Percentiles rank a stretch among this genome's conserved stretches.
Evolutionary conservation across 225 moss, liverwort and hornwort species (phyloP).

Genomic region (Marchantia paleacea): DNA sequence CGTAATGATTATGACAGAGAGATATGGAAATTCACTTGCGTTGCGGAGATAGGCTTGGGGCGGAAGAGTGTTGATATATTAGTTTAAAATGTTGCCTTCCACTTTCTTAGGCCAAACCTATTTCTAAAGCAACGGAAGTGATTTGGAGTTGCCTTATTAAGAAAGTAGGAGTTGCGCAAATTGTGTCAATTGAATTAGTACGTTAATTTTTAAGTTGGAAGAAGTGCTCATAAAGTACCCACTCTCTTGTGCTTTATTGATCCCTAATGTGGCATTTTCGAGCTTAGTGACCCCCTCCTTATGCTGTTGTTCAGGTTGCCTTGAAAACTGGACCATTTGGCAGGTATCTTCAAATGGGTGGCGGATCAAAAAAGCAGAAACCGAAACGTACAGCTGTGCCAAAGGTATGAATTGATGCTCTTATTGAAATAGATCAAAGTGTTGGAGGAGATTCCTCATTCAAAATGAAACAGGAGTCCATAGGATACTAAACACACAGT

Average conservation of each 20-base stretch:
- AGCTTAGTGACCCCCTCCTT: neutral
- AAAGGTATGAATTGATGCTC: constrained; percentile 44
- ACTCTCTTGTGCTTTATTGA: neutral
- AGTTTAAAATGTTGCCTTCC: too few relatives aligned
- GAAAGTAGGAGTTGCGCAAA: too few relatives aligned
- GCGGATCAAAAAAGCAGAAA: constrained; percentile 68
- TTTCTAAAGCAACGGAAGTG: too few relatives aligned
- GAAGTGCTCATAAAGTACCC: neutral
- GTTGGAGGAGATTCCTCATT: neutral
- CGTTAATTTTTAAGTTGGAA: neutral
- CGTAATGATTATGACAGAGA: neutral
- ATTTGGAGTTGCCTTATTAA: neutral
- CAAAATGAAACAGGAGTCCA: neutral
- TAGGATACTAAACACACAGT: neutral
- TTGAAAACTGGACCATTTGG: constrained; percentile 88
- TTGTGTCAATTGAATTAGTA: neutral
- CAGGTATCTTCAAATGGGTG: constrained; percentile 79
- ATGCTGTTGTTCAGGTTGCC: constrained; percentile 46
- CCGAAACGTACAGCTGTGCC: constrained; percentile 82
- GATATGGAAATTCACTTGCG: neutral
- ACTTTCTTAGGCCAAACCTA: neutral
- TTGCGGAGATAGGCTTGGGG: too few relatives aligned
- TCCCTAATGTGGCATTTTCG: too few relatives aligned
- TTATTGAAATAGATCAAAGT: neutral
- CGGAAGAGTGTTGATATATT: too few relatives aligned